Evolutionary conservation across 768 basidiomycete genomes (phyloP).

Genomic region (Crepidotus variabilis): DNA sequence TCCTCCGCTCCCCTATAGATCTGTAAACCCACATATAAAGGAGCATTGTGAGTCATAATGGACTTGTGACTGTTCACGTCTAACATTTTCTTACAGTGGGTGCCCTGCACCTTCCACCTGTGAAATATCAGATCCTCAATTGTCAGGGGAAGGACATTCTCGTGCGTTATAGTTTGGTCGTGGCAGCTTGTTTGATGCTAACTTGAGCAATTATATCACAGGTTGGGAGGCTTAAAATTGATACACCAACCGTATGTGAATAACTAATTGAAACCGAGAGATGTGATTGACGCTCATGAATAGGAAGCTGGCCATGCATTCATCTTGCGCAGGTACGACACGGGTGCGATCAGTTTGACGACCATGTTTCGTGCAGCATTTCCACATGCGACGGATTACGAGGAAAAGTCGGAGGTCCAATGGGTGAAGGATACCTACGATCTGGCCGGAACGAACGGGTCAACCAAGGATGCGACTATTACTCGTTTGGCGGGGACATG

Average conservation of each 20-base stretch:
- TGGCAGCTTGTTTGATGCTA: slow-evolving; percentile 2
- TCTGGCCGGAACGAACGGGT: slow-evolving; percentile 72
- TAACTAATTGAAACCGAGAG: slow-evolving; percentile 5
- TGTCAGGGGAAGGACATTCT: slow-evolving; percentile 86
- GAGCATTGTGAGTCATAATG: slow-evolving; percentile 32
- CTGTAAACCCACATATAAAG: slow-evolving; percentile 48
- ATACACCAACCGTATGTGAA: slow-evolving; percentile 65
- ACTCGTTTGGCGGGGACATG: slow-evolving; percentile 88
- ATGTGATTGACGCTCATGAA: slow-evolving; percentile 13
- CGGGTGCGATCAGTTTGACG: slow-evolving; percentile 86
- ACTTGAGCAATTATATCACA: slow-evolving; percentile 21
- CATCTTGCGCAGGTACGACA: slow-evolving; percentile 91
- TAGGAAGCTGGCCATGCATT: slow-evolving; percentile 85
- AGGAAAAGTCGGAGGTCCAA: slow-evolving; percentile 74
- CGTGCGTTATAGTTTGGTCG: slow-evolving; percentile 36
- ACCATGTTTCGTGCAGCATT: slow-evolving; percentile 98
- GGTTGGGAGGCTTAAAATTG: slow-evolving; percentile 88
- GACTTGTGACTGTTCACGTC: slow-evolving; percentile 3
- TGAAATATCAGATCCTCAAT: slow-evolving; percentile 90
- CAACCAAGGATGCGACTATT: slow-evolving; percentile 50
- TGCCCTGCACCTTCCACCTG: slow-evolving; percentile 50
- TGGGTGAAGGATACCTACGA: slow-evolving; percentile 85
- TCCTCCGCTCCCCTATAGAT: slow-evolving; percentile 48
- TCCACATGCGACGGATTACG: slow-evolving; percentile 70
- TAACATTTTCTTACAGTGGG: slow-evolving; percentile 26